Evolutionary conservation across 768 basidiomycete species (phyloP), one percentile per base, ranked within the genome.

Genomic region (Psilocybe tampanensis): DNA sequence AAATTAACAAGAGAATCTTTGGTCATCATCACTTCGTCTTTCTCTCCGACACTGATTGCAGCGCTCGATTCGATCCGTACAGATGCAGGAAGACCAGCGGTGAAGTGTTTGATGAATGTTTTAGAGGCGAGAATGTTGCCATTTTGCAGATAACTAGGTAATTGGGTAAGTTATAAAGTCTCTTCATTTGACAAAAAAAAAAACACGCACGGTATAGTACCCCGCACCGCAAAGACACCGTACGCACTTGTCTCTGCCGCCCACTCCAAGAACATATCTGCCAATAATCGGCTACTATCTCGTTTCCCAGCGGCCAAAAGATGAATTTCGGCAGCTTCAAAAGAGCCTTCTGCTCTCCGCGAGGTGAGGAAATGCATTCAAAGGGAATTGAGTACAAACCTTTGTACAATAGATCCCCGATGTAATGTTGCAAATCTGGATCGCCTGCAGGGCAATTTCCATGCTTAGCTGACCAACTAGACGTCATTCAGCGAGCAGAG

Each of bases 61-160:
- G 73, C 63, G 59, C 79, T 70, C 47, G 78, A 64, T 39, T 81
- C 52, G 8, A 64, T 78, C 11, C 80, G 76, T 53, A 81, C 69
- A 17, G 78, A 71, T 18, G 78, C 67, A 44, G 88, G 76, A 6
- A 92, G 74, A 55, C 84, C 82, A 48, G 87, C 79, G 47, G 88
- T 79, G 70, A 90, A 94, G 47, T 87, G 84, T n/a, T 81, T 77
- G 68, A 96, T 87, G 79, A 98, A 97, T n/a, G 89, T 85, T n/a
- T 86, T 85, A 3, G 96, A 92, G 3, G 92, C 92, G n/a, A 94
- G 84, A 66, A 99, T 89, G 61, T 94, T 94, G 15, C 93, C 92
- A 52, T 94, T 92, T 59, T 82, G 83, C 21, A 95, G 77, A 65
- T 91, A 92, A 55, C 90, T 92, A 64, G 15, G 24, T 22, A 8